phyloP scores from a whole-genome alignment of 768 basidiomycete genomes.

The Suillus subluteus region DNA sequence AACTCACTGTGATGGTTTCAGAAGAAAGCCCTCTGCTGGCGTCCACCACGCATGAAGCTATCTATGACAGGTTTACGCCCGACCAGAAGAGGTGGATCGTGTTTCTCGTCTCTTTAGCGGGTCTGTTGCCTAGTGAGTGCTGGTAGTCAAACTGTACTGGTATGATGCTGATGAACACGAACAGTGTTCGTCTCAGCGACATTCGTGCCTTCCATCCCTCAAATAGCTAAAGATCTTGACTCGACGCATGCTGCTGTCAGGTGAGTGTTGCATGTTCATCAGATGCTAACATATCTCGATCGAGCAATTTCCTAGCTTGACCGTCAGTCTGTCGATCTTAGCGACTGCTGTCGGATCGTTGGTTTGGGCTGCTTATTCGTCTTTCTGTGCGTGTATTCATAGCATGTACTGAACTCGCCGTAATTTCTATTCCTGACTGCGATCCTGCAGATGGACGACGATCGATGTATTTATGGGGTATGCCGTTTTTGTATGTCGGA shows the following conservation, averaged over 20 bases:
- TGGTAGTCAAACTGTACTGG: neutral
- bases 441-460: no score
- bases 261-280: neutral
- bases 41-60: no score
- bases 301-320: slow-evolving; percentile 36
- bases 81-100: slow-evolving; percentile 47
- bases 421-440: no score
- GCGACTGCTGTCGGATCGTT: slow-evolving; percentile 49
- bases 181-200: slow-evolving; percentile 70
- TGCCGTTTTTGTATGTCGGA: slow-evolving; percentile 61
- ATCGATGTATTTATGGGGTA: slow-evolving; percentile 58
- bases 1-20: slow-evolving; percentile 19
- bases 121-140: slow-evolving; percentile 62
- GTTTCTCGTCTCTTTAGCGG: slow-evolving; percentile 59
- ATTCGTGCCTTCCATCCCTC: slow-evolving; percentile 76
- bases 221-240: slow-evolving; percentile 66
- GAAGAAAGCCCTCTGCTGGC: slow-evolving; percentile 32
- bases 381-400: no score
- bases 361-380: slow-evolving; percentile 53
- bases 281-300: no score
- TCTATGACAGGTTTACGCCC: no score
- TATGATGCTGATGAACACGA: neutral
- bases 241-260: slow-evolving; percentile 44
- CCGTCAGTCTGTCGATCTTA: slow-evolving; percentile 57
- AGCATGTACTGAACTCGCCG: fast-evolving